Conservation (phyloP, 345 rosid species). For the Bruguiera sexangula region DNA sequence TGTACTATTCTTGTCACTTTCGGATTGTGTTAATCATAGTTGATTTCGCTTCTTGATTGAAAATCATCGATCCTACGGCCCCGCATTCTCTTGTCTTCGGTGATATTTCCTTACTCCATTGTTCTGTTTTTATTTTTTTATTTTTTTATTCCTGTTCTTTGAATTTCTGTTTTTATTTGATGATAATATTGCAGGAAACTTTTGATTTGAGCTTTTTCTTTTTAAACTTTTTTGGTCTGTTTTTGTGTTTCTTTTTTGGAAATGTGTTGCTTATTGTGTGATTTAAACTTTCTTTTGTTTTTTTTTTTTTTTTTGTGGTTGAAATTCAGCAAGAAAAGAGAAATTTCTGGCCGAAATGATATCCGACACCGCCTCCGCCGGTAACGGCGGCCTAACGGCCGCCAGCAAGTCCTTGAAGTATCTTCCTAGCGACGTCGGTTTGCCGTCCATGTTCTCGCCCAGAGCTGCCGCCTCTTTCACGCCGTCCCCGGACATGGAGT, state of each 20-base stretch:
- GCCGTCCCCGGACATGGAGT: too few relatives aligned
- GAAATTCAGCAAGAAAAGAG: not conserved
- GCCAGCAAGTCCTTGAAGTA: not conserved
- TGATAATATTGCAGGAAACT: too few relatives aligned
- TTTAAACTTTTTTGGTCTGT: not conserved
- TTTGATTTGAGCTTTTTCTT: not conserved
- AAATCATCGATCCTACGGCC: too few relatives aligned
- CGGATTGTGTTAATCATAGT: too few relatives aligned
- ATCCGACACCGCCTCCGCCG: slow-evolving; percentile 19
- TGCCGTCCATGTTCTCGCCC: too few relatives aligned
- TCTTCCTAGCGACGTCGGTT: slow-evolving; percentile 3
- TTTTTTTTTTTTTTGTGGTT: not conserved
- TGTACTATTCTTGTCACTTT: not conserved
- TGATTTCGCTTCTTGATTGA: too few relatives aligned
- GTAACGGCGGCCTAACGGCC: slow-evolving; percentile 10
- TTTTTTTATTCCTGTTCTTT: not conserved
- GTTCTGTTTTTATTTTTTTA: not conserved
- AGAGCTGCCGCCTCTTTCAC: slow-evolving; percentile 9
- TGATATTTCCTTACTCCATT: too few relatives aligned
- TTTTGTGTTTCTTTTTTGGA: not conserved
- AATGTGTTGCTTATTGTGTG: not conserved
- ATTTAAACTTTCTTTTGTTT: not conserved
- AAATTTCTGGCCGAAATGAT: slow-evolving; percentile 21
- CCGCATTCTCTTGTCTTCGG: too few relatives aligned
- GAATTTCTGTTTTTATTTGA: not conserved